Percentiles rank a stretch among this genome's conserved stretches.
Conservation (phyloP, 2,329 filamentous ascomycete species). For the Alternaria sp. region DNA sequence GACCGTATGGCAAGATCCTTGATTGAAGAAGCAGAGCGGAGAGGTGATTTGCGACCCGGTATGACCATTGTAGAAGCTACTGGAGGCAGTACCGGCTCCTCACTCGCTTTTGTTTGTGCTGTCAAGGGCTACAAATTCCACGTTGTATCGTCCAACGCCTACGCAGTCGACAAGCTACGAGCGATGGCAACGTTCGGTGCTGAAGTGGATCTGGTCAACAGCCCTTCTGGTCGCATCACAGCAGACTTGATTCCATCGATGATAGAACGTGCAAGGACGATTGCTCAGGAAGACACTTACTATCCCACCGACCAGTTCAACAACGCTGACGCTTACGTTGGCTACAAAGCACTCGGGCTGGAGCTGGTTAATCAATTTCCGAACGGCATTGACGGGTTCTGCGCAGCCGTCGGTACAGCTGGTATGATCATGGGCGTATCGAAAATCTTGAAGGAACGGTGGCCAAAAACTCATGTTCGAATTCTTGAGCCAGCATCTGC, state of each 20-base stretch:
- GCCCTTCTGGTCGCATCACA: background rate
- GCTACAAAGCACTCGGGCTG: background rate
- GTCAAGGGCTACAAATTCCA: background rate
- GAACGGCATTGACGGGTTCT: background rate
- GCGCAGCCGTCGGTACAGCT: background rate
- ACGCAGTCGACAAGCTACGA: background rate
- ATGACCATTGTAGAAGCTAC: background rate
- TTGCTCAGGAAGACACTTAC: background rate
- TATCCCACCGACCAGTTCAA: background rate
- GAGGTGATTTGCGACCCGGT: background rate
- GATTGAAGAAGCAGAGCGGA: background rate
- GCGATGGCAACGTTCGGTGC: background rate
- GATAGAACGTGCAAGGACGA: background rate
- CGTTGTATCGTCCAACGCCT: background rate
- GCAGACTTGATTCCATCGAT: background rate
- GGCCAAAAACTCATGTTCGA: background rate
- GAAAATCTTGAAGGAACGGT: background rate
- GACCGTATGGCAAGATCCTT: background rate
- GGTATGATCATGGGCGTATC: background rate
- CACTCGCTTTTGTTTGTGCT: background rate
- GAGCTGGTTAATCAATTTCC: background rate
- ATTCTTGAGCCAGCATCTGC: background rate
- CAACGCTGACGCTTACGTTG: background rate
- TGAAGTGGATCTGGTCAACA: background rate
- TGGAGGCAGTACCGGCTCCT: background rate